A percentile compares a stretch with the other conserved stretches of the same genome.
Conservation (phyloP, 352 stramenopile species). For the Elongisporangium undulatum region DNA sequence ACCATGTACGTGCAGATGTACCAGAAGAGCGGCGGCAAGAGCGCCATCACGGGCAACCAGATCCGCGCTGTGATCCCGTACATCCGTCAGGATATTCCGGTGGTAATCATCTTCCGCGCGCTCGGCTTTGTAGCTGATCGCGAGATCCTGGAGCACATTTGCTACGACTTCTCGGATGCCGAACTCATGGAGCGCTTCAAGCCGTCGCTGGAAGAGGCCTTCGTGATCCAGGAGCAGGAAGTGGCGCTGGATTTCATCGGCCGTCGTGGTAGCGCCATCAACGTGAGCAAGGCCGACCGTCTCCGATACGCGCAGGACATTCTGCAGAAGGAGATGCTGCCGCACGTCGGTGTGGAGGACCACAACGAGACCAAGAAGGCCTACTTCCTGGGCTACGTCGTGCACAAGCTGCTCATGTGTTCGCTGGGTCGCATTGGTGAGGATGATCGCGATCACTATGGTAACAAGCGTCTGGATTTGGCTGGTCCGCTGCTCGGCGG, state of each 20-base stretch:
- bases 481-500: slow-evolving; percentile 96
- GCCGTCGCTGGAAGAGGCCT: slow-evolving; percentile 97
- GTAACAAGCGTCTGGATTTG: slow-evolving; percentile 99
- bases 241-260: slow-evolving; percentile 99
- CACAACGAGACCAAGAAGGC: slow-evolving; percentile 97
- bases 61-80: slow-evolving; percentile 98
- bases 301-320: slow-evolving; percentile 98
- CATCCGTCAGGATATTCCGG: slow-evolving; percentile 97
- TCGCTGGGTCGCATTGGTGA: slow-evolving; percentile 96
- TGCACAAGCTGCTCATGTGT: slow-evolving; percentile 99
- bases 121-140: slow-evolving; percentile 95
- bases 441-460: slow-evolving; percentile 99
- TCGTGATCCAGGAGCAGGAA: slow-evolving; percentile 98
- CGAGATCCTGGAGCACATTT: slow-evolving; percentile 99
- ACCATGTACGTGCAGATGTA: slow-evolving; percentile 99
- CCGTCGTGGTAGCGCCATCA: slow-evolving; percentile 91
- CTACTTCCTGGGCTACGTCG: slow-evolving; percentile 99
- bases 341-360: slow-evolving; percentile 98
- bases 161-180: slow-evolving; percentile 97
- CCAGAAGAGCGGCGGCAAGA: slow-evolving; percentile 92
- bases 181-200: slow-evolving; percentile 99
- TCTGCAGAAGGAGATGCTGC: slow-evolving; percentile 99
- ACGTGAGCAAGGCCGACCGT: slow-evolving; percentile 97
- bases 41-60: slow-evolving; percentile 96
- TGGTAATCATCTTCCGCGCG: slow-evolving; percentile 99